Percentiles rank a stretch among this genome's conserved stretches.
Evolutionary conservation across 331 rosid species (phyloP).

Genomic region (Acacia concinna): DNA sequence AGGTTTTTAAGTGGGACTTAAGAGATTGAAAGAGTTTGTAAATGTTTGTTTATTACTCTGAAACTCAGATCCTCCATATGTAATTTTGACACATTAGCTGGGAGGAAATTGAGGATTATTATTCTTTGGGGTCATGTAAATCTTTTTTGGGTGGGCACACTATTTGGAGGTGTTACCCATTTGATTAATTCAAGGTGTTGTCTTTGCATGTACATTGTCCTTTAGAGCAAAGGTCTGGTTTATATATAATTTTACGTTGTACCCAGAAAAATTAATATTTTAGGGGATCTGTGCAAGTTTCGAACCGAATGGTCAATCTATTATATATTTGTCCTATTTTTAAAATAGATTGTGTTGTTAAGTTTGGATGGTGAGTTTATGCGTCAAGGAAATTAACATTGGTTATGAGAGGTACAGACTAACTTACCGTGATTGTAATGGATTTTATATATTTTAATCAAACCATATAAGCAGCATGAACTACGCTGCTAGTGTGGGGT

Average conservation of each 20-base stretch:
- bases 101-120: slow-evolving; percentile 44
- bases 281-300: neutral
- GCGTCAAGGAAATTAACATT: neutral
- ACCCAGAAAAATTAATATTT: neutral
- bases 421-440: too few relatives aligned
- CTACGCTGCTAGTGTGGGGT: neutral
- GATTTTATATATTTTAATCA: neutral
- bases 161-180: slow-evolving; percentile 25
- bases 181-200: slow-evolving; percentile 14
- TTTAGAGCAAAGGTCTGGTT: neutral
- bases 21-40: slow-evolving; percentile 21
- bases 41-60: slow-evolving; percentile 22
- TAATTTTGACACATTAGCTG: slow-evolving; percentile 43
- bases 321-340: neutral
- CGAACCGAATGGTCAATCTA: neutral
- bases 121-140: slow-evolving; percentile 34
- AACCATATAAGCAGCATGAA: too few relatives aligned
- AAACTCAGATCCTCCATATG: slow-evolving; percentile 37
- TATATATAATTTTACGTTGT: neutral
- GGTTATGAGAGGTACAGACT: neutral
- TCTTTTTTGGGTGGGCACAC: neutral
- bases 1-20: neutral
- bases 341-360: neutral
- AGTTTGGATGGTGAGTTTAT: neutral
- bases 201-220: neutral